Percentiles rank a stretch among this genome's conserved stretches.
Evolutionary conservation across 2,329 filamentous ascomycete species (phyloP).

Genomic region (Chrysoporthe puriensis): DNA sequence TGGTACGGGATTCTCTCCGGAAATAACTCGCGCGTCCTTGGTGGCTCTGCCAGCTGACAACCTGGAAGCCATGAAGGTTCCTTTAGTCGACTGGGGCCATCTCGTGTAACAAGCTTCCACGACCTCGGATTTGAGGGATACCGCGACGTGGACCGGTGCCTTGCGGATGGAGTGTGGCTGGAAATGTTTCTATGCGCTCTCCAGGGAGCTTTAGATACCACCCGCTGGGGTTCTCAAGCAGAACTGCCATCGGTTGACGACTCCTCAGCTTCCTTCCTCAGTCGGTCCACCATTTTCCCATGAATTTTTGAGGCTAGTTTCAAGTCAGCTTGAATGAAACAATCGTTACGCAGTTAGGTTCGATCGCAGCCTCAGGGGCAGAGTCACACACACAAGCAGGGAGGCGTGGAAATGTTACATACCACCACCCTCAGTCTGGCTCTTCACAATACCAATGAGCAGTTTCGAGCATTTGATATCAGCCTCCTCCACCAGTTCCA

Average conservation of each 20-base stretch:
- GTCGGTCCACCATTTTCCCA: constrained; percentile 47
- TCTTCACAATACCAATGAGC: constrained; percentile 52
- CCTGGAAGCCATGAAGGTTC: no score
- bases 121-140: neutral
- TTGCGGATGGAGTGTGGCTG: neutral
- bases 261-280: constrained; percentile 37
- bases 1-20: no score
- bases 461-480: constrained; percentile 55
- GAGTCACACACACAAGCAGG: neutral
- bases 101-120: no score
- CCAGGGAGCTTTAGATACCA: neutral
- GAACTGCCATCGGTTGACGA: neutral
- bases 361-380: neutral
- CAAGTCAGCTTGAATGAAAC: neutral
- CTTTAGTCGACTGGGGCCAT: no score
- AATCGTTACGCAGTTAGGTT: neutral
- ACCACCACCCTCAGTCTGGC: constrained; percentile 56
- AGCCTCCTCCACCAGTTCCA: constrained; percentile 54
- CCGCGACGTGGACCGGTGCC: neutral
- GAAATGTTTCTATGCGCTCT: neutral
- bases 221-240: constrained; percentile 1
- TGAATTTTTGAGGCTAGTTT: constrained; percentile 45
- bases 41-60: no score
- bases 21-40: no score
- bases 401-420: constrained; percentile 22